These are phyloP conservation scores for Mytilinidion resinicola DNA, from an alignment of 495 filamentous ascomycete genomes.

Conservation along the genomic window DNA sequence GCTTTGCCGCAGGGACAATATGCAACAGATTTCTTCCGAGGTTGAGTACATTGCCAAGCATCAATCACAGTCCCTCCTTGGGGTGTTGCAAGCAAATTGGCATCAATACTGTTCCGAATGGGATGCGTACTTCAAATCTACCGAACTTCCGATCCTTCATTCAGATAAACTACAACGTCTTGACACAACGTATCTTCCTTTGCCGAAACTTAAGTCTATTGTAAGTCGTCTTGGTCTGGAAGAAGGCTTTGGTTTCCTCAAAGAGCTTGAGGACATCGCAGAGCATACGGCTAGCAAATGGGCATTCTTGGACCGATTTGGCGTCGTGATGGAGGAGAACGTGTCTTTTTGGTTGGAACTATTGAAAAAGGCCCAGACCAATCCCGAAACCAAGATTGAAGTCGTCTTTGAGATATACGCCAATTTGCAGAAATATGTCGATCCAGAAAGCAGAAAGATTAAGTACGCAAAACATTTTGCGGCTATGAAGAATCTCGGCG, in stretches of 20 bases:
- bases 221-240: slow-evolving; percentile 1
- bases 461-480: neutral
- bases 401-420: slow-evolving; percentile 3
- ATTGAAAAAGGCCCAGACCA: neutral
- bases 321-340: slow-evolving; percentile 1
- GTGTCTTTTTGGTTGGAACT: slow-evolving; percentile 3
- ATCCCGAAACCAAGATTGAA: neutral
- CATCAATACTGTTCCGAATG: neutral
- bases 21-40: neutral
- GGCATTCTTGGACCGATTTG: neutral
- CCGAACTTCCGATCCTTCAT: neutral
- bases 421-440: slow-evolving; percentile 3
- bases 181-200: slow-evolving; percentile 4
- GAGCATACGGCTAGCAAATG: neutral
- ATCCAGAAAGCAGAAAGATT: neutral
- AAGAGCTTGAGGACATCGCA: slow-evolving; percentile 2
- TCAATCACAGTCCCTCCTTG: neutral
- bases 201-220: neutral
- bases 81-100: slow-evolving; percentile 1
- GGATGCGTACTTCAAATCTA: neutral
- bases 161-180: neutral
- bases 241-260: slow-evolving; percentile 4
- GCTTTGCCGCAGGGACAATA: neutral
- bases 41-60: neutral
- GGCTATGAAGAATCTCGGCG: neutral